Percentiles rank a stretch among this genome's conserved stretches.
Evolutionary conservation across 768 basidiomycete species (phyloP).

Genomic region (Suillus fuscotomentosus): DNA sequence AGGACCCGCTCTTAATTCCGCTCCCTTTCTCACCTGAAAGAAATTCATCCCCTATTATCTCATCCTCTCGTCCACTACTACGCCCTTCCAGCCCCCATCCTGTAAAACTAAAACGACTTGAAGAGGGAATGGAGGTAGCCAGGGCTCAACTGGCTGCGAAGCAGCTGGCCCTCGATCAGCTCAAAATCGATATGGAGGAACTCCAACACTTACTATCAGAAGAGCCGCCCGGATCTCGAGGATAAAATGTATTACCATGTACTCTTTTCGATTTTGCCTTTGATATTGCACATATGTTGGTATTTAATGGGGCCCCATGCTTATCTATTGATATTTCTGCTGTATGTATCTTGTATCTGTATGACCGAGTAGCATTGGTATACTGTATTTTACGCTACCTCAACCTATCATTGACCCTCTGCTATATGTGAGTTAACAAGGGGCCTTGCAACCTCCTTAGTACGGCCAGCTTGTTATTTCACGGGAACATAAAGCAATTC

Average conservation of each 20-base stretch:
- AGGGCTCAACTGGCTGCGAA: conserved; percentile 20
- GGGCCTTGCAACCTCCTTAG: background rate
- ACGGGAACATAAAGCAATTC: conserved; percentile 37
- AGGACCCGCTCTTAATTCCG: conserved; percentile 13
- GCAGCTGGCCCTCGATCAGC: conserved; percentile 17
- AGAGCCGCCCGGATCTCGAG: background rate
- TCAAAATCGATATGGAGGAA: conserved; percentile 23
- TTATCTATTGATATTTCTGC: background rate
- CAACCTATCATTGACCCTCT: background rate
- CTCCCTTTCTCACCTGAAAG: conserved; percentile 20
- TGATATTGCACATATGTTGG: background rate
- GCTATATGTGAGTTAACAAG: background rate
- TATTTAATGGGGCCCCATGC: background rate
- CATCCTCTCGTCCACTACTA: background rate
- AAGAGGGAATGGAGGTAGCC: conserved; percentile 20
- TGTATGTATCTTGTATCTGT: background rate
- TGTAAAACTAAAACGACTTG: conserved; percentile 17
- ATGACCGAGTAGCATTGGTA: background rate
- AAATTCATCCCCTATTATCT: conserved; percentile 17
- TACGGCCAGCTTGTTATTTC: background rate
- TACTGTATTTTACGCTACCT: background rate
- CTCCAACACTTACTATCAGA: conserved; percentile 9
- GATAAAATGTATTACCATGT: background rate
- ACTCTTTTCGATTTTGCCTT: background rate
- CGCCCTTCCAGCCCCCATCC: conserved; percentile 15